Base-by-base conservation (phyloP, 2,329 filamentous ascomycete species). In the Trichoderma sp. region DNA sequence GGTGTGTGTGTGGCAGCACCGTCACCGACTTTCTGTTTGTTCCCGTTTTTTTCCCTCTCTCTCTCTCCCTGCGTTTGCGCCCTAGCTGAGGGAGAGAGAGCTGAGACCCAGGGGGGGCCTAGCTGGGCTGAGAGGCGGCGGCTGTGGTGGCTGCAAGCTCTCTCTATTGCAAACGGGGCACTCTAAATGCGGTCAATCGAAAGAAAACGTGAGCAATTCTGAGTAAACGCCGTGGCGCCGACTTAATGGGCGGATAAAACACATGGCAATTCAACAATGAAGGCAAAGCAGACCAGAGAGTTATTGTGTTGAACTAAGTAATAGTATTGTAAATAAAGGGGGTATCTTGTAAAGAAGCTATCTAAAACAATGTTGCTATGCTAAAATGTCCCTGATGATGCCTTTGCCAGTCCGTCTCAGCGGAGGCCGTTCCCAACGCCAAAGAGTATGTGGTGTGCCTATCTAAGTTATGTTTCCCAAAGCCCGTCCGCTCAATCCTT, bases 301-400 rank as follows among this genome's bases (percentile, higher is more conserved):
- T 3, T 37, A 60, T 45, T 59, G 34, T 42, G 19, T 39, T 13
- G 27, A 17, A 53, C 27, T 34, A 57, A 56, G 32, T 25, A 60
- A 29, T 64, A 45, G 35, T 57, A 45, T 45, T 65, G 25, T 27
- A 45, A 42, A 56, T 58, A 65, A 52, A 35, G 35, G 53, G 61
- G 61, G 61, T 65, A 65, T 65, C 61, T 65, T 65, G 61, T 48
- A 45, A 45, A 56, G 35, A 64, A 53, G 60, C 61, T 65, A 65
- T 65, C 61, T 65, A 65, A 65, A 65, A 63, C 39, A 50, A n/a
- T n/a, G n/a, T 42, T 58, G 54, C 39, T 61, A 61, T 32, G 35
- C 61, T 65, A 56, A 56, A 27, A 34, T 35, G n/a, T 45, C 19
- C 61, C 52, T 27, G 27, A 27, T 64, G n/a, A 54, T 64, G 50